Conservation (phyloP, 345 rosid species). For the Populus ilicifolia region DNA sequence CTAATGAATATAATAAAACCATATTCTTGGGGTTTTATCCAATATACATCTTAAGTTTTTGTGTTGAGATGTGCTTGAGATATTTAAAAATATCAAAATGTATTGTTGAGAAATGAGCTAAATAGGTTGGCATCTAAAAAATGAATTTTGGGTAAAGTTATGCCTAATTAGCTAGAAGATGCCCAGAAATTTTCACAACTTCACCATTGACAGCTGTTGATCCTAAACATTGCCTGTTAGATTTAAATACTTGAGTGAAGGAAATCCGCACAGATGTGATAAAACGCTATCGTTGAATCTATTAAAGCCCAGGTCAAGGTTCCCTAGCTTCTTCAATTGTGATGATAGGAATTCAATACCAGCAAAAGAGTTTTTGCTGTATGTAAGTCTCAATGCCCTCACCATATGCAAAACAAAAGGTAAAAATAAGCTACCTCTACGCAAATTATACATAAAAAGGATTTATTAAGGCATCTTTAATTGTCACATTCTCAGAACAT, state of each 20-base stretch:
- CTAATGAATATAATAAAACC: background rate
- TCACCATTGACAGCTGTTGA: too few species aligned
- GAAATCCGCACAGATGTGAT: background rate
- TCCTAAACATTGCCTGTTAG: background rate
- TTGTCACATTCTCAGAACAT: background rate
- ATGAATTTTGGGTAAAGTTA: background rate
- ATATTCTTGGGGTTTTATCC: background rate
- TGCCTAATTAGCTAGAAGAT: background rate
- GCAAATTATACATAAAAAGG: background rate
- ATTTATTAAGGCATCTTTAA: too few species aligned
- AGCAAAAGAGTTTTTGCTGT: background rate
- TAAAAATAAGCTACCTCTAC: background rate
- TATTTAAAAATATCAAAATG: background rate
- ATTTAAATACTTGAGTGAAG: background rate
- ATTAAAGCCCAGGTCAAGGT: background rate
- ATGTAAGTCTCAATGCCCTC: background rate
- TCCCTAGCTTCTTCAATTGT: background rate
- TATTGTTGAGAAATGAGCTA: background rate
- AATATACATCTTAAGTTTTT: too few species aligned
- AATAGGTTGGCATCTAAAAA: background rate
- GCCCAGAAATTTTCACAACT: background rate
- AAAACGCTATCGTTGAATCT: background rate
- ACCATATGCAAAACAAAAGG: background rate
- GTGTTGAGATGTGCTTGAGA: background rate
- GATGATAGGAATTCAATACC: background rate